phyloP scores from a whole-genome alignment of 225 moss, liverwort and hornwort genomes.

The Bryum argenteum region DNA sequence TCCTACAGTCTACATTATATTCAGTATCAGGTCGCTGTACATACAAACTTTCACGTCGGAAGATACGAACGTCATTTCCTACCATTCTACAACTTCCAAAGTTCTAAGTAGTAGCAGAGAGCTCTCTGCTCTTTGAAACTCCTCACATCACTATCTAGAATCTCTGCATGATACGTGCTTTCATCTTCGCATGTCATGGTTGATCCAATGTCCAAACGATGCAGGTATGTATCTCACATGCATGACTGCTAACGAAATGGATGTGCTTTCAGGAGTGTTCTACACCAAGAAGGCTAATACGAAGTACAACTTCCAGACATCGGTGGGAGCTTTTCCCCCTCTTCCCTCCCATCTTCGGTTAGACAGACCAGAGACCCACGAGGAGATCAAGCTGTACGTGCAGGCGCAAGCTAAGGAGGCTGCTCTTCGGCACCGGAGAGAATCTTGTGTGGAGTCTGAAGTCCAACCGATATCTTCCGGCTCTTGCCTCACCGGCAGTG shows the following conservation, averaged over 20 bases:
- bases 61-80: too few species aligned
- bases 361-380: constrained; percentile 30
- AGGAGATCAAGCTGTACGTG: constrained; percentile 50
- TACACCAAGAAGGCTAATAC: constrained; percentile 48
- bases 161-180: too few species aligned
- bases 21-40: too few species aligned
- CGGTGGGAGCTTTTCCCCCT: constrained; percentile 34
- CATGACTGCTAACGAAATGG: neutral
- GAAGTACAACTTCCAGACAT: constrained; percentile 38
- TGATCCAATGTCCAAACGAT: too few species aligned
- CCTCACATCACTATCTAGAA: too few species aligned
- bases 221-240: too few species aligned
- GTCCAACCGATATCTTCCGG: constrained; percentile 27
- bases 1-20: too few species aligned
- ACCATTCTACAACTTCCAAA: too few species aligned
- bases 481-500: constrained; percentile 33
- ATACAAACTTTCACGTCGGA: too few species aligned
- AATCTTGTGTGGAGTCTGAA: neutral
- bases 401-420: constrained; percentile 43
- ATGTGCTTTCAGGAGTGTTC: constrained; percentile 39
- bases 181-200: too few species aligned
- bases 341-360: constrained; percentile 35
- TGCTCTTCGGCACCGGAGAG: constrained; percentile 8
- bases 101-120: too few species aligned
- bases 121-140: too few species aligned